Conservation (phyloP, 192 early-diverging fungal species). For the Gonapodya sp. region DNA sequence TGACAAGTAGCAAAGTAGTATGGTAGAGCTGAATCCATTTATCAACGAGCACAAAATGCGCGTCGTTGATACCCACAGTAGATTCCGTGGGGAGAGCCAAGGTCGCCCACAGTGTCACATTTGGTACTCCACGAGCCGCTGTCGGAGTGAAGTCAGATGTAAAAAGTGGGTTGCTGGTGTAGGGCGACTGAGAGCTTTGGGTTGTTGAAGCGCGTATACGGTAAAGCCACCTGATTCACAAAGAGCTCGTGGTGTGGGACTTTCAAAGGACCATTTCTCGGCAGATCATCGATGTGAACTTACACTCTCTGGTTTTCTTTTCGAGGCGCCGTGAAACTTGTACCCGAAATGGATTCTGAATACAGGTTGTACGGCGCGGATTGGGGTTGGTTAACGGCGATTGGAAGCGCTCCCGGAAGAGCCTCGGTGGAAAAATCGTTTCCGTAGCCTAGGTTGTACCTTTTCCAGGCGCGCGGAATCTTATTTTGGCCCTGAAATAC, state of each 20-base stretch:
- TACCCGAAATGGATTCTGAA: neutral
- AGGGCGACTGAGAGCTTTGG: neutral
- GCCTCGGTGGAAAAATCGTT: neutral
- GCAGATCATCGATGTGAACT: neutral
- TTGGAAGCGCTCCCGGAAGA: neutral
- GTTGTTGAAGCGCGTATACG: slow-evolving; percentile 78
- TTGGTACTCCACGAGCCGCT: slow-evolving; percentile 29
- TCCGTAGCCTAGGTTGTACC: slow-evolving; percentile 1
- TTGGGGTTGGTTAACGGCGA: neutral
- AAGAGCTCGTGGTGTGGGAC: neutral
- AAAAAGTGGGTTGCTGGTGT: neutral
- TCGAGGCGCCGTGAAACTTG: neutral
- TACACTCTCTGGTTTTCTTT: neutral
- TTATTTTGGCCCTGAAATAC: no score
- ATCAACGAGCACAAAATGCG: no score
- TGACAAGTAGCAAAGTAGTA: no score
- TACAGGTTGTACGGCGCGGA: slow-evolving; percentile 2
- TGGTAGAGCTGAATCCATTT: no score
- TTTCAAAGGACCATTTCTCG: no score
- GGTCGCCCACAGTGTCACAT: slow-evolving; percentile 89
- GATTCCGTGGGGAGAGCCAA: slow-evolving; percentile 69
- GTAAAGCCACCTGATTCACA: slow-evolving; percentile 73
- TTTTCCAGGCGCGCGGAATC: no score
- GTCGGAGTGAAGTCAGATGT: neutral
- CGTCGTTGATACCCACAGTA: no score